Evolutionary conservation across 225 moss, liverwort and hornwort species (phyloP).

Genomic region (Sphagnum tenellum): DNA sequence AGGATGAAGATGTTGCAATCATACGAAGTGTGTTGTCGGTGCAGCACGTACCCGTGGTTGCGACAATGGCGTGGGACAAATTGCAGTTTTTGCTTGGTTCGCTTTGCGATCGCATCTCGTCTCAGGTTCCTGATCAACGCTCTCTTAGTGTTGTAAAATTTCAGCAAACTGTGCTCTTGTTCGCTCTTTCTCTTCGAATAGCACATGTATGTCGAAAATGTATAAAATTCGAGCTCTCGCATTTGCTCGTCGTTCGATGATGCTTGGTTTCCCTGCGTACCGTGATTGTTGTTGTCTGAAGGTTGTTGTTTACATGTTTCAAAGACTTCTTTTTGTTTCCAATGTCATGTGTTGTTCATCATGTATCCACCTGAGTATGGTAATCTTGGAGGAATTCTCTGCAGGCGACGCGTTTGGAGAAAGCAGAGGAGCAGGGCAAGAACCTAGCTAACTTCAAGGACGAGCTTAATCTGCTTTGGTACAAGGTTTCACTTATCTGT

Average conservation of each 20-base stretch:
- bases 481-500: not conserved
- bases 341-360: no score
- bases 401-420: conserved; percentile 56
- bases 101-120: conserved; percentile 43
- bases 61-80: conserved; percentile 70
- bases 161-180: no score
- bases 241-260: no score
- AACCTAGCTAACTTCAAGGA: conserved; percentile 42
- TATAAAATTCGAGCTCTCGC: no score
- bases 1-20: conserved; percentile 48
- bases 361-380: no score
- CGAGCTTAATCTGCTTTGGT: conserved; percentile 47
- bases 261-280: no score
- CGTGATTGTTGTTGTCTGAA: no score
- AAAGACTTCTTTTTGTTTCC: no score
- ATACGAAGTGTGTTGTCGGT: conserved; percentile 61
- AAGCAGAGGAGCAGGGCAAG: conserved; percentile 65
- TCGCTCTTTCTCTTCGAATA: no score
- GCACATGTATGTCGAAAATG: no score
- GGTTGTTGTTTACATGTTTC: no score
- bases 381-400: not conserved
- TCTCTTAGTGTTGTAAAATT: no score
- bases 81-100: conserved; percentile 59
- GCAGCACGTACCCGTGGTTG: conserved; percentile 65
- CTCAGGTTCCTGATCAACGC: conserved; percentile 23